Base-by-base conservation (phyloP, 306 rosid genomes). In the Hylodesmum podocarpum region DNA sequence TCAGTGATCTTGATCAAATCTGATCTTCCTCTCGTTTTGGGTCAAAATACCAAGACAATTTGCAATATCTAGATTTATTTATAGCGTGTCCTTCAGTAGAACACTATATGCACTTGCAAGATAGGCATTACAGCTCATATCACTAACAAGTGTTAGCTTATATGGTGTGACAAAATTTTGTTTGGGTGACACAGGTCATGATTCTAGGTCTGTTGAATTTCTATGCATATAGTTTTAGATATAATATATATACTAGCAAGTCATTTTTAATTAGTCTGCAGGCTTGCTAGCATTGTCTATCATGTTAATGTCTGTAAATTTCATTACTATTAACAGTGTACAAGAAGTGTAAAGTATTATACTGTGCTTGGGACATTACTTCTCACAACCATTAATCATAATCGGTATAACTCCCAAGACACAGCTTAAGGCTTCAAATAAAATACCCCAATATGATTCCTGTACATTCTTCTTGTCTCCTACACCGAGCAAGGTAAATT, bases 1-100 rank as follows among this genome's bases (percentile, higher is more conserved):
- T 89, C 80, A 77, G 95, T 28, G 66, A 62, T 55, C 77, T 43
- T 39, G 80, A 73, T 47, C 49, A 53, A 15, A 58, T 68, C 22
- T 76, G 36, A 75, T 81, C 21, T 18, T 54, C 10, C 57, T 31
- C 6, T 22, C 27, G 16, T 43, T 55, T 21, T 8, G 49, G 34
- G n/a, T 70, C 27, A 27, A 25, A 46, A 49, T 43, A 10, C 33
- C 3, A 69, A 37, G 64, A 81, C 50, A 16, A 33, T n/a, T 40
- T 67, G 67, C 33, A 43, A 59, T 51, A 8, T 46, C 40, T 64
- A n/a, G n/a, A n/a, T n/a, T 54, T 4, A 58, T 50, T 37, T 57
- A 58, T 18, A 54, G 7, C 21, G 73, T 58, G 63, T 70, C 31
- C 65, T 46, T 39, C 36, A 54, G 27, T 47, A 53, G 44, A 19